Evolutionary conservation across 1,284 basidiomycete species (phyloP), one percentile per base, ranked within the genome.

Genomic region (Naganishia albida): DNA sequence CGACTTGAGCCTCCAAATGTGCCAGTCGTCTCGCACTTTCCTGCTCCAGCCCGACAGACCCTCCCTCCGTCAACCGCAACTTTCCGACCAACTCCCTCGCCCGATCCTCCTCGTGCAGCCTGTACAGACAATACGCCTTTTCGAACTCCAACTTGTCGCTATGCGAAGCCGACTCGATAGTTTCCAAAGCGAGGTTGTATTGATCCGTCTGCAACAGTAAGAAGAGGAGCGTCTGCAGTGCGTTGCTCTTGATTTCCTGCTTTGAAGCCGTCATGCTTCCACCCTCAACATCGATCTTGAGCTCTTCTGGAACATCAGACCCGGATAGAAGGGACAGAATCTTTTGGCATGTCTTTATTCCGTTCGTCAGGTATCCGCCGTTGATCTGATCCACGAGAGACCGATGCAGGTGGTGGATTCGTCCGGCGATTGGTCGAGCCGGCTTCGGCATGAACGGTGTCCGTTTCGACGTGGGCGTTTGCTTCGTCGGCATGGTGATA

Each of bases 301-400:
- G 6, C 23, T n/a, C 51, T 13, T 52, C 42, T n/a, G 25, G 39
- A 16, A 42, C 46, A 38, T 56, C 46, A 42, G 52, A 39, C 16
- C 38, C 15, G 13, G 53, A 51, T 3, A 48, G 25, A 15, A 38
- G 12, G 38, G 65, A 83, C 85, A 70, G 72, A 90, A 91, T 89
- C 81, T 90, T 91, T 80, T 90, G 88, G 82, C 90, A 92, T 68
- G 90, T 92, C 83, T 88, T 90, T 74, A 91, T 83, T 34, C 90
- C 89, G 75, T 89, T 91, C 64, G 81, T 80, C 74, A 89, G 87
- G 78, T 90, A 86, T 2, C 87, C 88, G 39, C 88, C 89, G 70
- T 93, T 89, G 71, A 92, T 86, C 74, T 93, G 91, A 25, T 89
- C 88, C 73, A 86, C 87, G 23, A 93, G 80, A 55, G 89, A 88